A percentile compares a stretch with the other conserved stretches of the same genome.
Conservation (phyloP, 208 protist species). For the Tetramitus jugosus region DNA sequence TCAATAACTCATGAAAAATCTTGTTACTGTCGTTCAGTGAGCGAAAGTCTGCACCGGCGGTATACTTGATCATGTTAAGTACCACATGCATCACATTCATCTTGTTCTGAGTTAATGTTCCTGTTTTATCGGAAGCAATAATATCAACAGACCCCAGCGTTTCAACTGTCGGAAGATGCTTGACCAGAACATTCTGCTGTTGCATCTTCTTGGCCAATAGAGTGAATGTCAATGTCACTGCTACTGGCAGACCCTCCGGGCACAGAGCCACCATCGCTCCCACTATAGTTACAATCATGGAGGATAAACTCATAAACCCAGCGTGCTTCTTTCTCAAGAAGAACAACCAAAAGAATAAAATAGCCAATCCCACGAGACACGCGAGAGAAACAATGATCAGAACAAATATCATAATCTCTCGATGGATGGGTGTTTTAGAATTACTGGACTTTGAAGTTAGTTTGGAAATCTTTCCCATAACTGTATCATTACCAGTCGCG, state of each 20-base stretch:
- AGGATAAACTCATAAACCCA: not conserved
- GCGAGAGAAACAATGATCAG: constrained; percentile 11
- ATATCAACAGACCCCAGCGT: constrained; percentile 61
- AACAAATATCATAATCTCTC: constrained; percentile 41
- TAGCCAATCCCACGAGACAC: not conserved
- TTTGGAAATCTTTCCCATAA: constrained; percentile 73
- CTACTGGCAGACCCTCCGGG: constrained; percentile 65
- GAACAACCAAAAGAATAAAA: constrained; percentile 21
- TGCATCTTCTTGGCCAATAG: constrained; percentile 55
- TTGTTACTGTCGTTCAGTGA: not conserved
- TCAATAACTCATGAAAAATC: not conserved
- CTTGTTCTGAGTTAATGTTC: constrained; percentile 69
- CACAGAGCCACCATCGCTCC: constrained; percentile 50
- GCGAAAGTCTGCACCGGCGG: not conserved
- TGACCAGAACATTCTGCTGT: constrained; percentile 63
- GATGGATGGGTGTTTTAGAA: constrained; percentile 53
- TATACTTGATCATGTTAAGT: constrained; percentile 1
- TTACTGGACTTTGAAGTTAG: not conserved
- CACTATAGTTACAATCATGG: not conserved
- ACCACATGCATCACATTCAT: constrained; percentile 47
- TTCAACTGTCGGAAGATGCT: constrained; percentile 67
- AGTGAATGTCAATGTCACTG: constrained; percentile 64
- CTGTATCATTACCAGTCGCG: constrained; percentile 55
- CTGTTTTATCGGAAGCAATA: constrained; percentile 75
- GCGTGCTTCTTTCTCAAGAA: not conserved